Evolutionary conservation across 257 asterid genomes (phyloP), one percentile per base, ranked within the genome.

Genomic region (Coffea eugenioides): DNA sequence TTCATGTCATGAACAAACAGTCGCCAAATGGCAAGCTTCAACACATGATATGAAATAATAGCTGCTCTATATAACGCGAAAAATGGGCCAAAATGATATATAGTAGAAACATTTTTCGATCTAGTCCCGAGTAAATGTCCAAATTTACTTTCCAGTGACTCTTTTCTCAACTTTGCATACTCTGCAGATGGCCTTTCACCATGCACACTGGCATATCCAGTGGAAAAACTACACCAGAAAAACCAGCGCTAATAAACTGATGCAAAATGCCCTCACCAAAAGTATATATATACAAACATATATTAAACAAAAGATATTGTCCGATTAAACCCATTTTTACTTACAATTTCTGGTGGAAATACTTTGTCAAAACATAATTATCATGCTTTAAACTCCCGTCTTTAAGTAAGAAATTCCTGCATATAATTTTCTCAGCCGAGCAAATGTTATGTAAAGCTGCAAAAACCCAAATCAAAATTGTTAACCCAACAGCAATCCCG

Each of bases 141-240:
- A 77, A 96, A 96, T 86, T 92, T 86, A 79, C 81, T 89, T 84
- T 94, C 98, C 23, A 96, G 90, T 3, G 92, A 87, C 85, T 92
- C 97, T 88, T 96, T 94, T 92, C 98, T 91, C 89, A 87, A 78
- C 86, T 86, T 93, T 13, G 99, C 99, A 87, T 96, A 96, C 91
- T 92, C 98, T 49, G 98, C 97, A 59, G 99, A 89, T 71, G 97
- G 98, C 81, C 88, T 87, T 83, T 91, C 99, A 43, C 96, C 98
- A 80, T 96, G 99, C 84, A 96, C 97, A 79, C 99, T 95, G 79
- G 99, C 90, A 80, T 88, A 89, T 69, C 88, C 86, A 77, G 90
- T 89, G 49, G 95, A 91, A 85, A 88, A 96, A 81, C 99, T 96
- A 96, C 91, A 85, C 65, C 79, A 77, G 75, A 80, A 83, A 69